Base-by-base conservation (phyloP, 352 stramenopile species). In the Pythium folliculosum region DNA sequence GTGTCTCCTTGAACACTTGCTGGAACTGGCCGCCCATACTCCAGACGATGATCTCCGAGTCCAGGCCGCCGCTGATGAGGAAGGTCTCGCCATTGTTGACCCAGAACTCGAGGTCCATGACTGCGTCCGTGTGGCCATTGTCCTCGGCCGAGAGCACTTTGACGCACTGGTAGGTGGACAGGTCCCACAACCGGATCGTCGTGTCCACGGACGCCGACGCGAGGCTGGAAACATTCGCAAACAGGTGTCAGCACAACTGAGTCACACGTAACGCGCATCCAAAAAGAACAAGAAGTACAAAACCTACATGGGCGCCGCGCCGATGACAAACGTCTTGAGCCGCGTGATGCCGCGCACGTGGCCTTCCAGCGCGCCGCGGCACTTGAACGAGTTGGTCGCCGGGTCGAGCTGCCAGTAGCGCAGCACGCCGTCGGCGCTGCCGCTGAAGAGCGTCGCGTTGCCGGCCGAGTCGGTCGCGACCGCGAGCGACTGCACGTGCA, bases 31-130 rank as follows among this genome's bases (percentile, higher is more conserved):
- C 84, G 21, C 80, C 75, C 55, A 95, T 81, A 50, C 82, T 79
- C 88, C 88, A 95, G 35, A 95, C 84, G 37, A 92, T 92, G 63
- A 95, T 84, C 67, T 94, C 81, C n/a, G 71, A 77, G 57, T 95
- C 88, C 52, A 94, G 64, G 30, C 84, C 86, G 55, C 82, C 84
- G 47, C 85, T 94, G 56, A 95, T 94, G 38, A 95, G 82, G 70
- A 91, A 95, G n/a, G 82, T 89, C 73, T 95, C 88, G 64, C 73
- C 81, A 32, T 86, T 75, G 71, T 92, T 95, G 44, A 93, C 84
- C 88, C 86, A 95, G 56, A 95, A 88, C 60, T 95, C 87, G 23
- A 95, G 69, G 71, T 95, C 88, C 83, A 92, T 94, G 40, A 95
- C 86, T 7, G 86, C 76, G 17, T 95, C 87, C 37, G 81, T 90